Evolutionary conservation across 1,139 yeast species (phyloP).

Genomic region (Yamadazyma jaroonii): DNA sequence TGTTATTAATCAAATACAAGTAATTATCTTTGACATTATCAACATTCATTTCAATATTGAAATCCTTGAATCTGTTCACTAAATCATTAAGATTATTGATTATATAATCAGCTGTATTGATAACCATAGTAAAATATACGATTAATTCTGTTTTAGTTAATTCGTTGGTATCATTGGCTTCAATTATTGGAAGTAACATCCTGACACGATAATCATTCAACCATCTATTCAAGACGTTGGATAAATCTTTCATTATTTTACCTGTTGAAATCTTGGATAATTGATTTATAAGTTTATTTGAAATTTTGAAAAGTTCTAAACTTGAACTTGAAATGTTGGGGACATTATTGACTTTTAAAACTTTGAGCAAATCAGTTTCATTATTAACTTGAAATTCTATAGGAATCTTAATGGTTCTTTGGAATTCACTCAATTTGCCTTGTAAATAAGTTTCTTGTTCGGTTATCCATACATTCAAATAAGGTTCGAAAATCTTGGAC

Average conservation of each 20-base stretch:
- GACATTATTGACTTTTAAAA: conserved; percentile 39
- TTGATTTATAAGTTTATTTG: conserved; percentile 71
- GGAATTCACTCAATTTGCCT: conserved; percentile 59
- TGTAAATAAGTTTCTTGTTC: conserved; percentile 71
- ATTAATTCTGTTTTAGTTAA: conserved; percentile 50
- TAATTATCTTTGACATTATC: conserved; percentile 57
- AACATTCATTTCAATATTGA: conserved; percentile 42
- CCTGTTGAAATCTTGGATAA: conserved; percentile 74
- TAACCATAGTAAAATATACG: conserved; percentile 63
- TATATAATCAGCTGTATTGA: conserved; percentile 90
- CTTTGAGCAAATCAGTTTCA: conserved; percentile 27
- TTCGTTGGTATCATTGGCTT: conserved; percentile 25
- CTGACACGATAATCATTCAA: conserved; percentile 61
- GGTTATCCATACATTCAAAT: conserved; percentile 79
- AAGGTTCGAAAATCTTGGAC: conserved; percentile 81
- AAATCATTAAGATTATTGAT: conserved; percentile 74
- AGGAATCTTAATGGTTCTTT: conserved; percentile 47
- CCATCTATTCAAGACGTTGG: conserved; percentile 66
- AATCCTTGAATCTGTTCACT: conserved; percentile 54
- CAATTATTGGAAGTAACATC: conserved; percentile 59
- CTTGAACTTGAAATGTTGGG: conserved; percentile 77
- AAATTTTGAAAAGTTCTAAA: conserved; percentile 78
- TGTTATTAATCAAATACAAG: conserved; percentile 54
- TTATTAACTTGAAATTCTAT: conserved; percentile 27
- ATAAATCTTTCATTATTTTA: conserved; percentile 55